phyloP scores from a whole-genome alignment of 495 filamentous ascomycete genomes.

The Hypoxylon trugodes region DNA sequence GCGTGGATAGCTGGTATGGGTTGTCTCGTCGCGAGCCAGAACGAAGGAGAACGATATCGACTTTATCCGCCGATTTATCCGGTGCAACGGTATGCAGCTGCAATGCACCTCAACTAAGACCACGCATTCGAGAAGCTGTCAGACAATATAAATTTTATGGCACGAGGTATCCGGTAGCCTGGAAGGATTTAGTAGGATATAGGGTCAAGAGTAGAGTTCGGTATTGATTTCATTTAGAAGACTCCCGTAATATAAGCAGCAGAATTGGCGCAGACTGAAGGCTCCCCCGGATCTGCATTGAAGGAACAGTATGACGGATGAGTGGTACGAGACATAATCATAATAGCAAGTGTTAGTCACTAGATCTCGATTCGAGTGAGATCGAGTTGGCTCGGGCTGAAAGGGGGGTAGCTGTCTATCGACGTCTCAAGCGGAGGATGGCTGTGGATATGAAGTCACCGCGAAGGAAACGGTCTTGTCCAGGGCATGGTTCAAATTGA shows the following conservation, averaged over 20 bases:
- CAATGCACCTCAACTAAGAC: slow-evolving; percentile 28
- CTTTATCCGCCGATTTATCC: slow-evolving; percentile 41
- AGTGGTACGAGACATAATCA: slow-evolving; percentile 2
- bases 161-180: slow-evolving; percentile 29
- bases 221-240: slow-evolving; percentile 34
- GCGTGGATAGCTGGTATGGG: slow-evolving; percentile 26
- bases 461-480: too few species aligned
- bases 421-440: too few species aligned
- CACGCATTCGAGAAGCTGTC: slow-evolving; percentile 22
- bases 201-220: slow-evolving; percentile 7
- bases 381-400: neutral
- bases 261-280: slow-evolving; percentile 3
- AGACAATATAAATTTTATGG: slow-evolving; percentile 12
- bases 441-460: too few species aligned
- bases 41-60: slow-evolving; percentile 18
- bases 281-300: neutral
- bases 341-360: too few species aligned
- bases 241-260: slow-evolving; percentile 19
- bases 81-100: slow-evolving; percentile 36
- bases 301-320: neutral
- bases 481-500: too few species aligned
- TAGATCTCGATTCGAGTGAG: too few species aligned
- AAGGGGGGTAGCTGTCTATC: too few species aligned
- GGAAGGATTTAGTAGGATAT: slow-evolving; percentile 39
- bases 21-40: slow-evolving; percentile 33